Conservation (phyloP, 2,329 filamentous ascomycete genomes). For the Diaporthe ilicicola region DNA sequence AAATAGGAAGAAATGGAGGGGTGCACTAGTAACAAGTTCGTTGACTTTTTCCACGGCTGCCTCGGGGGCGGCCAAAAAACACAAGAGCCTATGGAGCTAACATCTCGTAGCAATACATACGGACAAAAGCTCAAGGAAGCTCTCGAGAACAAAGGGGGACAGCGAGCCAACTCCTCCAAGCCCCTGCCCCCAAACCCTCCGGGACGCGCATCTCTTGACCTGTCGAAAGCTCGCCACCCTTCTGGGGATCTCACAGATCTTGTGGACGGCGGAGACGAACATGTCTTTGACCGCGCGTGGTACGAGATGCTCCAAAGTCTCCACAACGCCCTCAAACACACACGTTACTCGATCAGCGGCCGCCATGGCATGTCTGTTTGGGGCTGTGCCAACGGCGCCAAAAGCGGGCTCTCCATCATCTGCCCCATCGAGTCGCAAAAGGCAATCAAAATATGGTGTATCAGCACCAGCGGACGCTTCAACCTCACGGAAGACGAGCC, state of each 20-base stretch:
- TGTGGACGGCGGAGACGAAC: neutral
- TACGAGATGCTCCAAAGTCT: constrained; percentile 50
- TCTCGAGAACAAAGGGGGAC: neutral
- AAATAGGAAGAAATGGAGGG: constrained; percentile 13
- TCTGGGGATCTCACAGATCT: constrained; percentile 5
- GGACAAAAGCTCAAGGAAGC: neutral
- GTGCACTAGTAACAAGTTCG: neutral
- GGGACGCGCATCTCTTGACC: neutral
- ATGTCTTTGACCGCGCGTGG: constrained; percentile 36
- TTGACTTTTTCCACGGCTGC: neutral
- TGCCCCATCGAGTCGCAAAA: constrained; percentile 48
- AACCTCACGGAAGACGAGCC: constrained; percentile 39
- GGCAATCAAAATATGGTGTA: constrained; percentile 52
- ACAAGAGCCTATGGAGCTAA: neutral
- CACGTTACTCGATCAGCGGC: constrained; percentile 57
- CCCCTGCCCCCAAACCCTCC: neutral
- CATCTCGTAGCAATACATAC: neutral
- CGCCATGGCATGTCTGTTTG: constrained; percentile 54
- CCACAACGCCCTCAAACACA: constrained; percentile 49
- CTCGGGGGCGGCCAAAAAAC: constrained; percentile 6
- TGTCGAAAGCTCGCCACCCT: neutral
- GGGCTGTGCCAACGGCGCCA: constrained; percentile 45
- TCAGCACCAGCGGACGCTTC: constrained; percentile 43
- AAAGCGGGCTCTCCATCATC: constrained; percentile 49
- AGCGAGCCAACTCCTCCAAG: neutral